Conservation (phyloP, 345 rosid species). For the Pistacia integerrima region DNA sequence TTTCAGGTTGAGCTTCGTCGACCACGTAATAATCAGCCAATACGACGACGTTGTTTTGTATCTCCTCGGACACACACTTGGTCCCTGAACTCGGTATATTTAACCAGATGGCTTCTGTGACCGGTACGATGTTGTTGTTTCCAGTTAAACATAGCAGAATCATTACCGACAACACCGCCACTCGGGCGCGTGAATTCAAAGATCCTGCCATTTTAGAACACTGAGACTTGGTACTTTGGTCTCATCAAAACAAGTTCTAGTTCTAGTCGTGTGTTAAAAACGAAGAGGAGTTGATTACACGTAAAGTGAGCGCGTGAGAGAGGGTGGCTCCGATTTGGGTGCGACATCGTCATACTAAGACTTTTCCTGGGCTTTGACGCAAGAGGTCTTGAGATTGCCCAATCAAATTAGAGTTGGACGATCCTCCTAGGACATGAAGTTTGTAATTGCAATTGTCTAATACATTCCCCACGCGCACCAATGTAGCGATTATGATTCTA, state of each 20-base stretch:
- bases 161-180: slow-evolving; percentile 19
- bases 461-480: neutral
- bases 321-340: neutral
- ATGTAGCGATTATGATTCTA: too few relatives aligned
- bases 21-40: slow-evolving; percentile 76
- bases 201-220: neutral
- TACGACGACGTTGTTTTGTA: slow-evolving; percentile 78
- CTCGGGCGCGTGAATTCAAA: slow-evolving; percentile 1
- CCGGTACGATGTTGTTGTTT: slow-evolving; percentile 30
- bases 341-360: too few relatives aligned
- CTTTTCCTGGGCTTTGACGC: slow-evolving; percentile 7
- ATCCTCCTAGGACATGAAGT: neutral
- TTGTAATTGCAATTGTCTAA: neutral
- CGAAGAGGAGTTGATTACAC: neutral
- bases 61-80: slow-evolving; percentile 95
- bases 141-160: slow-evolving; percentile 25
- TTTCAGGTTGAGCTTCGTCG: slow-evolving; percentile 57
- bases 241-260: neutral
- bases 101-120: slow-evolving; percentile 72
- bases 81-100: slow-evolving; percentile 79
- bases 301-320: neutral
- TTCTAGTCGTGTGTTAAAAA: neutral
- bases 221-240: neutral
- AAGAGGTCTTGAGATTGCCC: neutral
- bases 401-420: slow-evolving; percentile 12